phyloP scores from a whole-genome alignment of 257 asterid genomes.

The Gentiana macrophylla region DNA sequence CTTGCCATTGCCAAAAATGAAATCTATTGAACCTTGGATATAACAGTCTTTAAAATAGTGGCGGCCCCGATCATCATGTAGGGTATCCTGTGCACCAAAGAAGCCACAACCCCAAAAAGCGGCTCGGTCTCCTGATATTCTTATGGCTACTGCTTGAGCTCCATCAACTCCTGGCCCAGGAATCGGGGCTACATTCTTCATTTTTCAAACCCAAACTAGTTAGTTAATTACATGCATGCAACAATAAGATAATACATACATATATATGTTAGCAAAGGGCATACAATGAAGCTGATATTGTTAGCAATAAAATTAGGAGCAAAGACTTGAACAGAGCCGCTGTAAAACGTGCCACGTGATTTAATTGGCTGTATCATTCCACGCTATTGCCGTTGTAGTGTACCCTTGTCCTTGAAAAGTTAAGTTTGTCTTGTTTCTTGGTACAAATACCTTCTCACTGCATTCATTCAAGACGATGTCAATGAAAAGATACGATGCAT shows the following conservation, averaged over 20 bases:
- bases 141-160: constrained; percentile 86
- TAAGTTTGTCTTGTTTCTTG: constrained; percentile 57
- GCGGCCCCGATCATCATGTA: constrained; percentile 89
- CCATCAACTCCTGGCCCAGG: constrained; percentile 75
- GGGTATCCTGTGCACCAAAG: constrained; percentile 91
- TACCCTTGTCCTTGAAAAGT: constrained; percentile 96
- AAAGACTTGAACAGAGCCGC: constrained; percentile 87
- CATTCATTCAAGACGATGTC: not conserved
- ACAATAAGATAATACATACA: no score
- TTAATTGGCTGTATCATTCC: constrained; percentile 87
- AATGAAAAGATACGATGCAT: no score
- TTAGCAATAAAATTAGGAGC: constrained; percentile 71
- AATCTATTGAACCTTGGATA: constrained; percentile 95
- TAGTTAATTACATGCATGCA: no score
- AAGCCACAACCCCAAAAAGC: constrained; percentile 95
- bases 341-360: constrained; percentile 72
- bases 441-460: constrained; percentile 79
- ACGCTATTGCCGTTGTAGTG: constrained; percentile 71
- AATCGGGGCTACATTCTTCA: constrained; percentile 74
- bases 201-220: not conserved
- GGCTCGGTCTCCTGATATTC: constrained; percentile 68
- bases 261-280: not conserved
- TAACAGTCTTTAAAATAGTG: constrained; percentile 85
- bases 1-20: constrained; percentile 79
- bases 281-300: constrained; percentile 85